Conservation (phyloP, 306 rosid genomes). For the Coriaria nepalensis region DNA sequence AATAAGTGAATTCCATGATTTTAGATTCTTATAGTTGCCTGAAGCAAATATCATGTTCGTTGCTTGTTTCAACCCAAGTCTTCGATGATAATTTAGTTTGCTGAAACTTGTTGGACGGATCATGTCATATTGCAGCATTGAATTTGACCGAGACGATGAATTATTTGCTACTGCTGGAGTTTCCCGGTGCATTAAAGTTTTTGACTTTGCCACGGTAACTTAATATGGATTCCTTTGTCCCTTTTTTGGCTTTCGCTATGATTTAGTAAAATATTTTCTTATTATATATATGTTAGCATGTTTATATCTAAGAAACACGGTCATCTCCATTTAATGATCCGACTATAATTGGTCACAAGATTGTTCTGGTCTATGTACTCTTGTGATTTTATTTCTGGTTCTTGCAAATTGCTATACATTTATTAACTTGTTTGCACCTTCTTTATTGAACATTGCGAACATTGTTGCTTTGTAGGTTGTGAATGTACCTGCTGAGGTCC, state of each 20-base stretch:
- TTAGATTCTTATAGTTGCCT: no score
- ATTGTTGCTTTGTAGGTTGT: constrained; percentile 52
- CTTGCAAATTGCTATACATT: no score
- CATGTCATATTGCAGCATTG: constrained; percentile 59
- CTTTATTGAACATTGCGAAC: constrained; percentile 10
- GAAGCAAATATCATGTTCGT: background rate
- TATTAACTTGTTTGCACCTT: background rate
- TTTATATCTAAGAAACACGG: no score
- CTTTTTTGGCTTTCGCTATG: background rate
- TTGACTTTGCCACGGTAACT: constrained; percentile 75
- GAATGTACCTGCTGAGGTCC: constrained; percentile 78
- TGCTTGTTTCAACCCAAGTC: constrained; percentile 1
- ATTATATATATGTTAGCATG: no score
- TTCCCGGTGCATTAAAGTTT: constrained; percentile 87
- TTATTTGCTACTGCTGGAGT: constrained; percentile 97
- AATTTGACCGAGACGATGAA: constrained; percentile 88
- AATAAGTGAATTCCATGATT: no score
- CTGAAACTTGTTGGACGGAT: constrained; percentile 18
- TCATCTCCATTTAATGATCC: no score
- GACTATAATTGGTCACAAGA: no score
- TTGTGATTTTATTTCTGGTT: background rate
- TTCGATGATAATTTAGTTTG: constrained; percentile 4
- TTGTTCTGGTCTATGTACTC: background rate
- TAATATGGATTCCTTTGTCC: constrained; percentile 10
- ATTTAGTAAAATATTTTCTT: no score